phyloP scores from a whole-genome alignment of 75 land plant species.

The Larix kaempferi region DNA sequence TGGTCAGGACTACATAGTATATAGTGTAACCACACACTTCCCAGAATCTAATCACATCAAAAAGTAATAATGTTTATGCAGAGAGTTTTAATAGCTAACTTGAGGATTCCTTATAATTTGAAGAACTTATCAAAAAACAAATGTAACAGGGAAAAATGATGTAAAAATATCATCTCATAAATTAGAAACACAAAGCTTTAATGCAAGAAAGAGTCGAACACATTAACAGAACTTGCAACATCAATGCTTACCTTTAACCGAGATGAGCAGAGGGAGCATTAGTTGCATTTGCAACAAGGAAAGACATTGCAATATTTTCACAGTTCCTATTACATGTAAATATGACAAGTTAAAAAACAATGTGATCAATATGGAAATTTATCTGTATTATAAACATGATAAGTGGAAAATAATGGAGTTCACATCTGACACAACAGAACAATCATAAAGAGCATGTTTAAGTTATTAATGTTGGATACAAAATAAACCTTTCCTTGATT shows the following conservation, averaged over 20 bases:
- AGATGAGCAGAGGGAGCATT: slow-evolving; percentile 89
- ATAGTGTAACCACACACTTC: too few relatives aligned
- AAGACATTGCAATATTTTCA: slow-evolving; percentile 99
- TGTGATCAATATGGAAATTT: background rate
- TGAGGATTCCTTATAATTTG: too few relatives aligned
- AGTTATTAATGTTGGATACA: too few relatives aligned
- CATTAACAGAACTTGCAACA: background rate
- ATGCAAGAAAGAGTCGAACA: too few relatives aligned
- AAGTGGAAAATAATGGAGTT: background rate
- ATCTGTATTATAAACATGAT: background rate
- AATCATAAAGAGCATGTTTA: background rate
- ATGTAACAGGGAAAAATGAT: background rate
- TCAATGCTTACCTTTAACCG: slow-evolving; percentile 80
- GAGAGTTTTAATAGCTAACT: too few relatives aligned
- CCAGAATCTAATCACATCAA: too few relatives aligned
- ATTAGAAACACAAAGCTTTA: background rate
- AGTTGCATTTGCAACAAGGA: slow-evolving; percentile 92
- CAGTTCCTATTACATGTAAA: slow-evolving; percentile 70
- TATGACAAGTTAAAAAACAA: background rate
- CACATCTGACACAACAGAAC: background rate
- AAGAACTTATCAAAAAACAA: too few relatives aligned
- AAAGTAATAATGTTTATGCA: too few relatives aligned
- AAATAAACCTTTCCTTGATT: slow-evolving; percentile 61
- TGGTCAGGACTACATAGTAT: too few relatives aligned
- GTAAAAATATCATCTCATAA: background rate